Conservation (phyloP, 192 early-diverging fungal genomes). For the Umbelopsis ramanniana region DNA sequence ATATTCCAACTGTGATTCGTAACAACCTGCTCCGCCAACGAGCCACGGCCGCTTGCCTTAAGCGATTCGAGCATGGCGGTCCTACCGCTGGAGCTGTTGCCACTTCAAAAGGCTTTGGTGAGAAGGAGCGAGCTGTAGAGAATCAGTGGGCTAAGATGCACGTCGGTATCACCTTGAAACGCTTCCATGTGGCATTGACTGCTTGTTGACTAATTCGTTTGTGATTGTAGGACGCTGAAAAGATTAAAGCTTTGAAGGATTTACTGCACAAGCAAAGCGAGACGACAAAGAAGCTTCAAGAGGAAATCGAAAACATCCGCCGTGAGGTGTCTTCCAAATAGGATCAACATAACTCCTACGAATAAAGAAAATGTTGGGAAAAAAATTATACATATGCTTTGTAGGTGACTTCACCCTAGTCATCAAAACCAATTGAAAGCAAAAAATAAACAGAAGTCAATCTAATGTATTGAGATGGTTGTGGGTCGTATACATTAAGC, state of each 20-base stretch:
- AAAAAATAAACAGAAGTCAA: neutral
- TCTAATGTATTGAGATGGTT: neutral
- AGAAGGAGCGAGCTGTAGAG: conserved; percentile 42
- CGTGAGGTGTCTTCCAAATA: neutral
- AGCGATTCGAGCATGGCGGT: neutral
- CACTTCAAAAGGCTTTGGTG: conserved; percentile 22
- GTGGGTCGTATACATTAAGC: too few relatives aligned
- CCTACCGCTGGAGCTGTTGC: conserved; percentile 30
- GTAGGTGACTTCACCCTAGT: neutral
- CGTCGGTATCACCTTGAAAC: conserved; percentile 18
- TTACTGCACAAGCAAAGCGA: conserved; percentile 5
- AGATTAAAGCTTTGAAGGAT: conserved; percentile 17
- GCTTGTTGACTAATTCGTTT: neutral
- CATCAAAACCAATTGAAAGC: too few relatives aligned
- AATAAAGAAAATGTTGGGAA: neutral
- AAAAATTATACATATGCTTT: neutral
- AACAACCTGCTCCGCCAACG: neutral
- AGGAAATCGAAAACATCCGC: neutral
- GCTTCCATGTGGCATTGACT: neutral
- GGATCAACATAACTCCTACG: neutral
- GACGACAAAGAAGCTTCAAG: conserved; percentile 5
- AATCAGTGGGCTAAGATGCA: conserved; percentile 41
- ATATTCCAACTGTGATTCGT: neutral
- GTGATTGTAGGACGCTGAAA: conserved; percentile 21
- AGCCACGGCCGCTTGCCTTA: neutral